These are phyloP conservation scores for Solanum chaucha DNA, from an alignment of 257 asterid genomes.

Conservation along the genomic window DNA sequence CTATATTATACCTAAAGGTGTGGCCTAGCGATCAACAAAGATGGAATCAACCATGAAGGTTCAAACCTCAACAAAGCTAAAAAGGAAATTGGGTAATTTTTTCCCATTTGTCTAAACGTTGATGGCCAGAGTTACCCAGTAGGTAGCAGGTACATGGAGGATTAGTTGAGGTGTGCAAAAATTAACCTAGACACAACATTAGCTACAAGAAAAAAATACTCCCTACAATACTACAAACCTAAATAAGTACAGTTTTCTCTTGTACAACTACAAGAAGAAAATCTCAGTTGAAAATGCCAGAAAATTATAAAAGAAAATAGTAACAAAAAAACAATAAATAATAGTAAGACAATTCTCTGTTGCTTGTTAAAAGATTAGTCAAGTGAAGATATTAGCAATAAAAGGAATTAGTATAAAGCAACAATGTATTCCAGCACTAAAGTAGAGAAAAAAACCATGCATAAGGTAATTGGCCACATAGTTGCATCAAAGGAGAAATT, in stretches of 20 bases:
- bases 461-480: neutral
- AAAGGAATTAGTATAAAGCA: neutral
- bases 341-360: neutral
- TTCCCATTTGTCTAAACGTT: neutral
- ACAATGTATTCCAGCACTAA: neutral
- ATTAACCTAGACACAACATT: neutral
- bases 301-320: neutral
- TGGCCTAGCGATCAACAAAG: neutral
- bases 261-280: neutral
- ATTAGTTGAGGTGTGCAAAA: neutral
- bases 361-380: neutral
- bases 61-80: neutral
- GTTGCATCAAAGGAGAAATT: conserved; percentile 7
- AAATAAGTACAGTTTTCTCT: neutral
- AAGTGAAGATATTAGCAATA: neutral
- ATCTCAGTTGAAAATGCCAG: neutral
- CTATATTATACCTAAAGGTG: neutral
- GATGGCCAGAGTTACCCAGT: neutral
- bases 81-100: neutral
- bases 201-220: neutral
- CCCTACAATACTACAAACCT: neutral
- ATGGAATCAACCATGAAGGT: neutral
- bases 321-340: neutral
- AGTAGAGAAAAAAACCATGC: neutral
- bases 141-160: neutral